phyloP scores from a whole-genome alignment of 176 grass and related monocot species.

The Rhipidocladum racemiflorum region DNA sequence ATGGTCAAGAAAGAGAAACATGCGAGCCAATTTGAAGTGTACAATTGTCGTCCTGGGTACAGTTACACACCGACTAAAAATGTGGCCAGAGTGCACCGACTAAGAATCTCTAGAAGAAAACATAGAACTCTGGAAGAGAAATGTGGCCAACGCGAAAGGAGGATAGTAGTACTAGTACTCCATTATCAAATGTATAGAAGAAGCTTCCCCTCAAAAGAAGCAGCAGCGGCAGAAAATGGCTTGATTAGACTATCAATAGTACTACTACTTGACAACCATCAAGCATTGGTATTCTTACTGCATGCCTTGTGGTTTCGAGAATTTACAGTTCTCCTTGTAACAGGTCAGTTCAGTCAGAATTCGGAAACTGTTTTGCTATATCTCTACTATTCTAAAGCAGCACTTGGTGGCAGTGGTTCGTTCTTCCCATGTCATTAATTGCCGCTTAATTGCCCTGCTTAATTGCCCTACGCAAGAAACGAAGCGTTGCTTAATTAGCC shows the following conservation, averaged over 20 bases:
- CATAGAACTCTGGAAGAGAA: neutral
- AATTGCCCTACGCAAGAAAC: no score
- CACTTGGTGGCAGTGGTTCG: no score
- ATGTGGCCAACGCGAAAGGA: neutral
- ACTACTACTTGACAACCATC: no score
- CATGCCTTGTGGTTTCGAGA: neutral
- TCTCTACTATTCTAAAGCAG: no score
- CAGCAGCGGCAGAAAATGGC: neutral
- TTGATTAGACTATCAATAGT: neutral
- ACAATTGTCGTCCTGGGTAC: neutral
- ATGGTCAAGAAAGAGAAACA: neutral
- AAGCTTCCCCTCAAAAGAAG: neutral
- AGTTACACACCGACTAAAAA: slow-evolving; percentile 5
- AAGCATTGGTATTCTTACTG: neutral
- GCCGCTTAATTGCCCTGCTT: no score
- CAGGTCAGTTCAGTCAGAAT: neutral
- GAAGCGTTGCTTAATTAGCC: no score
- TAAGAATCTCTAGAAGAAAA: neutral
- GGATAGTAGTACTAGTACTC: neutral
- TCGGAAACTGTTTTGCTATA: neutral
- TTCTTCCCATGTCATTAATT: no score
- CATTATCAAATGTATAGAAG: slow-evolving; percentile 13
- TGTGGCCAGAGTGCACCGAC: neutral
- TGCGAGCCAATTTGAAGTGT: neutral
- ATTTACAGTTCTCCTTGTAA: neutral